Conservation (phyloP, 495 filamentous ascomycete species). For the Tuber calosporum region DNA sequence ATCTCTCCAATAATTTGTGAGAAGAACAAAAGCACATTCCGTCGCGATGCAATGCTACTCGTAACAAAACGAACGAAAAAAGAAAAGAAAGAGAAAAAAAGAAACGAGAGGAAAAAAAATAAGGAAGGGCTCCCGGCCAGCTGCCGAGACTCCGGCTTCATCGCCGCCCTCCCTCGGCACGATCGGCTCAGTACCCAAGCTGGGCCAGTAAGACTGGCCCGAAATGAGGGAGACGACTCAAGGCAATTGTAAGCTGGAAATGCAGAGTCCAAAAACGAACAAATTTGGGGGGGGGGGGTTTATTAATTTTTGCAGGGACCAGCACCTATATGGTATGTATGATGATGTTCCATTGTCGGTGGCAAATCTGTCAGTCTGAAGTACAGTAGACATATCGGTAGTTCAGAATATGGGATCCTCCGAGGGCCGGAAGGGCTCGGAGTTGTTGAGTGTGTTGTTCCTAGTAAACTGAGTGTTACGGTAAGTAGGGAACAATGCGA, state of each 20-base stretch:
- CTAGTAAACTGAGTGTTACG: neutral
- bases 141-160: conserved; percentile 3
- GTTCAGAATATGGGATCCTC: neutral
- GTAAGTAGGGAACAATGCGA: neutral
- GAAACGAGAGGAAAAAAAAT: neutral
- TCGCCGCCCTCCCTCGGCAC: conserved; percentile 3
- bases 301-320: conserved; percentile 3
- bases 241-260: neutral
- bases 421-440: neutral
- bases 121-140: neutral
- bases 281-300: neutral
- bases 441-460: neutral
- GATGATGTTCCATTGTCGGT: neutral
- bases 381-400: neutral
- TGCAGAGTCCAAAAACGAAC: neutral
- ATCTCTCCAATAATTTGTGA: neutral
- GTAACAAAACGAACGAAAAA: neutral
- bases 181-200: neutral
- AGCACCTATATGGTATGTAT: neutral
- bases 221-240: conserved; percentile 1
- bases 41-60: neutral
- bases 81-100: neutral
- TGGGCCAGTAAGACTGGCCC: neutral
- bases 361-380: neutral
- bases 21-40: neutral